These are phyloP conservation scores for Dictyophora rubrovolvata DNA, from an alignment of 768 basidiomycete species.

Conservation along the genomic window DNA sequence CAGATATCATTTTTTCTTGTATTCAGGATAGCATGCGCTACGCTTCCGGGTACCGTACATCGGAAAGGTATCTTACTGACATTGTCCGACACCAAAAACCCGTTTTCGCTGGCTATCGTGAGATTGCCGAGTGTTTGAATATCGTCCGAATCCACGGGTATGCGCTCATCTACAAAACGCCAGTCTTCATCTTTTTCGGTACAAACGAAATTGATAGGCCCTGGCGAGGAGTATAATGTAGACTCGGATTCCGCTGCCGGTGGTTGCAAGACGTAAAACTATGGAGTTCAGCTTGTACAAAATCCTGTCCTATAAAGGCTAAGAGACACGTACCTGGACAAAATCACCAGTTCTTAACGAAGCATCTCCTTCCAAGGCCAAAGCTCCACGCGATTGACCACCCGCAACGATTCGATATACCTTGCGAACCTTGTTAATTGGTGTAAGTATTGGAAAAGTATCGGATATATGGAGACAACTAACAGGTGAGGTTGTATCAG, in stretches of 20 bases:
- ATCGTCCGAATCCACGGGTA: background rate
- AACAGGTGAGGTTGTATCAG: conserved; percentile 14
- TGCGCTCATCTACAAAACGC: background rate
- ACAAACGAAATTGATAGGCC: background rate
- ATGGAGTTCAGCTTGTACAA: background rate
- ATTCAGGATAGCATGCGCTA: background rate
- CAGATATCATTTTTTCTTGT: background rate
- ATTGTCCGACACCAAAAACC: background rate
- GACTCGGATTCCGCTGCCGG: background rate
- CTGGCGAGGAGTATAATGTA: background rate
- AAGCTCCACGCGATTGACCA: conserved; percentile 57
- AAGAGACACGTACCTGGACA: conserved; percentile 35
- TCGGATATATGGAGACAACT: background rate
- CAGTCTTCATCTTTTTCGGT: background rate
- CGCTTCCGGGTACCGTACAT: background rate
- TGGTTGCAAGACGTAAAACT: background rate
- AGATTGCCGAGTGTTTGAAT: background rate
- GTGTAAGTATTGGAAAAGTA: conserved; percentile 6
- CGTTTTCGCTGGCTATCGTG: background rate
- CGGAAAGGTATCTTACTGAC: background rate
- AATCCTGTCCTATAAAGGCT: background rate
- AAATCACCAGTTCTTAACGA: conserved; percentile 40
- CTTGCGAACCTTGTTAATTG: conserved; percentile 28
- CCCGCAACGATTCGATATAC: conserved; percentile 57
- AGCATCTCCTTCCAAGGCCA: conserved; percentile 45